Evolutionary conservation across 306 rosid species (phyloP).

Genomic region (Fragaria nilgerrensis): DNA sequence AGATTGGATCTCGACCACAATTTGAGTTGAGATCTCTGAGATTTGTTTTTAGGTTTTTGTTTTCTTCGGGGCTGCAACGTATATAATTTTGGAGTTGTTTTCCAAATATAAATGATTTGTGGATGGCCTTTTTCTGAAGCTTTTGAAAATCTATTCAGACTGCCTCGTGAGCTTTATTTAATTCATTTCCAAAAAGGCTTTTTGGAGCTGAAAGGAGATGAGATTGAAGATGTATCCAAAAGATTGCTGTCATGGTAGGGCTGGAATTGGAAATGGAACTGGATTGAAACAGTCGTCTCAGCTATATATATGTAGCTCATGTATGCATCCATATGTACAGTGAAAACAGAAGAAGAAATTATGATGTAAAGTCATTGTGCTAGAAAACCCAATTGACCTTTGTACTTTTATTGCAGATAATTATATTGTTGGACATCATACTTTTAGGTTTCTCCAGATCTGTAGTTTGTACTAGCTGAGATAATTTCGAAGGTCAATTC

Average conservation of each 20-base stretch:
- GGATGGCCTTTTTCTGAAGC: constrained; percentile 53
- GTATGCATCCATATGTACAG: constrained; percentile 32
- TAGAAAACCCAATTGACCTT: constrained; percentile 31
- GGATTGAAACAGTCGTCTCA: constrained; percentile 20
- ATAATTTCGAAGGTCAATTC: not conserved
- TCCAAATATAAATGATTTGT: constrained; percentile 30
- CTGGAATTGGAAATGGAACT: constrained; percentile 27
- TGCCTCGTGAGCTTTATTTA: constrained; percentile 43
- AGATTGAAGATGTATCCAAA: not conserved
- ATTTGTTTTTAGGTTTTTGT: constrained; percentile 58
- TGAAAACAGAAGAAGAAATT: constrained; percentile 28
- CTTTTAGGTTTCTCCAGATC: too few species aligned
- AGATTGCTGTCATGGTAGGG: constrained; percentile 30
- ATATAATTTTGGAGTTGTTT: constrained; percentile 19
- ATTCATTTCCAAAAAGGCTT: not conserved
- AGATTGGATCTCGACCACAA: constrained; percentile 67
- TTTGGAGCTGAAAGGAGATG: not conserved
- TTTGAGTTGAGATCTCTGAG: constrained; percentile 38
- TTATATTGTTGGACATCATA: constrained; percentile 10
- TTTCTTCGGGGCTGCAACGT: constrained; percentile 38
- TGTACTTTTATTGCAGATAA: constrained; percentile 30
- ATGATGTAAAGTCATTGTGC: constrained; percentile 23
- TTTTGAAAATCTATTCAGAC: constrained; percentile 24
- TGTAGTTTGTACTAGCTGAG: not conserved
- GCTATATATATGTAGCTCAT: not conserved